Base-by-base conservation (phyloP, 306 rosid species). In the Delonix regia region DNA sequence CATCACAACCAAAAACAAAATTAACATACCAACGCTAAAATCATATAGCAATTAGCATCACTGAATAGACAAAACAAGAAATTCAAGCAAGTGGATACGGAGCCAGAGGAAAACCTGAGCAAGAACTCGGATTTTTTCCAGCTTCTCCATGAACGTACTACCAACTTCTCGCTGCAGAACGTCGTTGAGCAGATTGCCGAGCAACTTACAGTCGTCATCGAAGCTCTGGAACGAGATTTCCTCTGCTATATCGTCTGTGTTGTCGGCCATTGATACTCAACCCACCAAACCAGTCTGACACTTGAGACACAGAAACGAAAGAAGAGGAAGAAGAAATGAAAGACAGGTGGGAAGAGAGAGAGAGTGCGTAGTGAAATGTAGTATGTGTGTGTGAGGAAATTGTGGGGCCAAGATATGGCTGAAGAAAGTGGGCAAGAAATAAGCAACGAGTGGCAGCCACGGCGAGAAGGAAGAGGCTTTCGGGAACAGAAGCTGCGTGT, bases 201-300 rank as follows among this genome's bases (percentile, higher is more conserved):
- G 98, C 78, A 94, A 71, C 61, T 64, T 90, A 61, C 98, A 94
- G 79, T 92, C 97, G 49, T 94, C 98, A 6, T 94, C 93, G 52
- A 90, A 92, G 87, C 76, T 88, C 91, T 94, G 97, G 70, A 94
- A 94, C 22, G 97, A 92, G 75, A 94, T 92, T 83, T 94, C 98
- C 84, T 92, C 97, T 0, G 97, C 97, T 47, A 94, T 89, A 45
- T 94, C 98, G 34, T 94, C 98, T 3, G 97, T 94, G 14, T 92
- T 92, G 83, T 94, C 98, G 61, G 98, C 88, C 98, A 94, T 94
- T 79, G 80, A 49, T 13, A 30, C 49, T 60, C 42, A 51, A 34
- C 33, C 21, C 8, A 19, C 22, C 9, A n/a, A 25, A 66, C 48
- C 6, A 34, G 1, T 49, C 30, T 18, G 16, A 27, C 16, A 5